Conservation (phyloP, 495 filamentous ascomycete species). For the Penicillium arizonense region DNA sequence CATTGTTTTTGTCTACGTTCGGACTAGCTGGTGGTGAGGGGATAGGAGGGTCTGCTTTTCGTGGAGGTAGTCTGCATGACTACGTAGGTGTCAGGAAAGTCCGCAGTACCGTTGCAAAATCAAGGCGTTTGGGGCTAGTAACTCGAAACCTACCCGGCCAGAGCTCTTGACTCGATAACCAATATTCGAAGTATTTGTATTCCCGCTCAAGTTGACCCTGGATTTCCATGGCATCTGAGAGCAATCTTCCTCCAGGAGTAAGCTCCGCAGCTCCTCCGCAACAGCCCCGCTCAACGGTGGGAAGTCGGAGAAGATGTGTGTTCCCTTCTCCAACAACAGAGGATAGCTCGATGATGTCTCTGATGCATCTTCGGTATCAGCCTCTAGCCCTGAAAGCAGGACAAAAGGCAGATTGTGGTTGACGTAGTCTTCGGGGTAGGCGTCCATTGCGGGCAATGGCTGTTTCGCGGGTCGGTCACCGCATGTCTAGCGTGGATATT, state of each 20-base stretch:
- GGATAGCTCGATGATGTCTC: slow-evolving; percentile 34
- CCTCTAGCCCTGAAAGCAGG: slow-evolving; percentile 70
- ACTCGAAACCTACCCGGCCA: slow-evolving; percentile 67
- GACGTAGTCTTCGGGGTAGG: slow-evolving; percentile 77
- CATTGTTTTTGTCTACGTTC: slow-evolving; percentile 43
- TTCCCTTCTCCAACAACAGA: slow-evolving; percentile 56
- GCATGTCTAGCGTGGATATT: slow-evolving; percentile 29
- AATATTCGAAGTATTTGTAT: slow-evolving; percentile 13
- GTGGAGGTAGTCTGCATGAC: slow-evolving; percentile 60
- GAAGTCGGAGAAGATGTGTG: slow-evolving; percentile 64
- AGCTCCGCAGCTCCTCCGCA: slow-evolving; percentile 64
- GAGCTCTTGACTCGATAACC: slow-evolving; percentile 65
- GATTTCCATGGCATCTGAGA: slow-evolving; percentile 59
- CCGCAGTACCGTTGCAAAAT: neutral
- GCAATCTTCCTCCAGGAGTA: slow-evolving; percentile 65
- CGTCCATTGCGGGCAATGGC: slow-evolving; percentile 69
- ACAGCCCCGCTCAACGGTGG: slow-evolving; percentile 61
- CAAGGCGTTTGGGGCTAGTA: slow-evolving; percentile 1
- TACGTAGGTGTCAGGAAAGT: slow-evolving; percentile 28
- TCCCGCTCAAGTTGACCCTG: slow-evolving; percentile 34
- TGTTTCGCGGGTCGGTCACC: slow-evolving; percentile 33
- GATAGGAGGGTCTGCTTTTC: slow-evolving; percentile 60
- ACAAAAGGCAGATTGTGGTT: slow-evolving; percentile 80
- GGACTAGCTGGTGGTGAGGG: slow-evolving; percentile 48
- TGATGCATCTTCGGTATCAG: slow-evolving; percentile 22